Conservation (phyloP, 192 early-diverging fungal genomes). For the Funneliformis geosporum region DNA sequence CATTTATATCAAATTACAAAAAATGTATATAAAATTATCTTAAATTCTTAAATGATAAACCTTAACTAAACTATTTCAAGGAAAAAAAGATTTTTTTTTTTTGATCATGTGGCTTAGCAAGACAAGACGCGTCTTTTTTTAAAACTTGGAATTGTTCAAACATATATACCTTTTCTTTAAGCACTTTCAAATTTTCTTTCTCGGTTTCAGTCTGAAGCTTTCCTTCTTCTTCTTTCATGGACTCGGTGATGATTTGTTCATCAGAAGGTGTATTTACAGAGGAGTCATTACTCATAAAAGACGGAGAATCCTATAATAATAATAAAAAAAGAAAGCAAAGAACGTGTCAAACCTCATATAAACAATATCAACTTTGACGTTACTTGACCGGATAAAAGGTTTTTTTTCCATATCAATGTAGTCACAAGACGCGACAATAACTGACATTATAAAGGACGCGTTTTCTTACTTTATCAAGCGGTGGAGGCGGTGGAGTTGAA, state of each 20-base stretch:
- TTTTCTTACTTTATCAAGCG: conserved; percentile 24
- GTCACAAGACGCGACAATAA: conserved; percentile 7
- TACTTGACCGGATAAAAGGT: neutral
- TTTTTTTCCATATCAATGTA: neutral
- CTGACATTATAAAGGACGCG: conserved; percentile 19
- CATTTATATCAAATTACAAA: too few species aligned
- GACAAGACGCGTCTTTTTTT: too few species aligned
- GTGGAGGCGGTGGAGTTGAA: conserved; percentile 7
- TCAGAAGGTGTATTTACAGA: conserved; percentile 20
- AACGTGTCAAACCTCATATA: neutral
- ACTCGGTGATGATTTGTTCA: conserved; percentile 34
- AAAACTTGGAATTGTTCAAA: too few species aligned
- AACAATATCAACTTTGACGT: neutral
- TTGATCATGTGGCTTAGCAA: neutral
- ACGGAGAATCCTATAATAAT: conserved; percentile 17
- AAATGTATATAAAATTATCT: too few species aligned
- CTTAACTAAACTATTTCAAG: too few species aligned
- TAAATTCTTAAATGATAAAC: too few species aligned
- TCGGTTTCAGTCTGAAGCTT: conserved; percentile 42
- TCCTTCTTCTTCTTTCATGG: conserved; percentile 49
- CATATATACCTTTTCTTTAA: conserved; percentile 51
- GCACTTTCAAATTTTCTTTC: conserved; percentile 47
- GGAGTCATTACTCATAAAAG: conserved; percentile 14
- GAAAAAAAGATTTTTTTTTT: too few species aligned
- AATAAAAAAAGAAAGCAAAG: neutral